Evolutionary conservation across 2,329 filamentous ascomycete species (phyloP).

Genomic region (Pestalotiopsis sp.): DNA sequence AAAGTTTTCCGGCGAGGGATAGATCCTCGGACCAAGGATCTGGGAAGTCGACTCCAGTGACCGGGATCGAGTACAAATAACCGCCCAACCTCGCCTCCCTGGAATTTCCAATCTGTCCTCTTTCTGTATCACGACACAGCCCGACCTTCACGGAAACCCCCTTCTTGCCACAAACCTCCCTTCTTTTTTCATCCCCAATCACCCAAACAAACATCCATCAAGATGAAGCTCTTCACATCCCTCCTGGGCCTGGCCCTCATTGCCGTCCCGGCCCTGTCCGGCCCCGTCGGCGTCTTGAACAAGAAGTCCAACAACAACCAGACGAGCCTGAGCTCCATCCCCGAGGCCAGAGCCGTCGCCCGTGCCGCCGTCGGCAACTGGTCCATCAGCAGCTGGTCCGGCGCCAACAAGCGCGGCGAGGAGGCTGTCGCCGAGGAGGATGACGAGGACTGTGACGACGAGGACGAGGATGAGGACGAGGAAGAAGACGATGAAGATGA

Average conservation of each 20-base stretch:
- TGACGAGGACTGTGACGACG: not conserved
- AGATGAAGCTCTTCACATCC: not conserved
- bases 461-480: not conserved
- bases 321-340: not conserved
- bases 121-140: too few relatives aligned
- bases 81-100: too few relatives aligned
- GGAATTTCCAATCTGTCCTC: too few relatives aligned
- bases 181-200: not conserved
- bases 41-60: too few relatives aligned
- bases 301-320: not conserved
- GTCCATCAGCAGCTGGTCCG: too few relatives aligned
- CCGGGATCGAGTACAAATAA: too few relatives aligned
- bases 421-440: not conserved
- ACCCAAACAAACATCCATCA: not conserved
- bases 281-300: not conserved
- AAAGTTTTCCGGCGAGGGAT: too few relatives aligned
- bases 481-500: not conserved
- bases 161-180: not conserved
- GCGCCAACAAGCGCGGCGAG: too few relatives aligned
- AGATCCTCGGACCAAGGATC: fast-evolving
- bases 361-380: too few relatives aligned
- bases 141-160: too few relatives aligned
- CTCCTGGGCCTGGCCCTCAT: not conserved
- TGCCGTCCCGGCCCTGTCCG: not conserved
- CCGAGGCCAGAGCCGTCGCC: not conserved